Evolutionary conservation across 2,329 filamentous ascomycete genomes (phyloP).

Genomic region (Fonsecaea multimorphosa): DNA sequence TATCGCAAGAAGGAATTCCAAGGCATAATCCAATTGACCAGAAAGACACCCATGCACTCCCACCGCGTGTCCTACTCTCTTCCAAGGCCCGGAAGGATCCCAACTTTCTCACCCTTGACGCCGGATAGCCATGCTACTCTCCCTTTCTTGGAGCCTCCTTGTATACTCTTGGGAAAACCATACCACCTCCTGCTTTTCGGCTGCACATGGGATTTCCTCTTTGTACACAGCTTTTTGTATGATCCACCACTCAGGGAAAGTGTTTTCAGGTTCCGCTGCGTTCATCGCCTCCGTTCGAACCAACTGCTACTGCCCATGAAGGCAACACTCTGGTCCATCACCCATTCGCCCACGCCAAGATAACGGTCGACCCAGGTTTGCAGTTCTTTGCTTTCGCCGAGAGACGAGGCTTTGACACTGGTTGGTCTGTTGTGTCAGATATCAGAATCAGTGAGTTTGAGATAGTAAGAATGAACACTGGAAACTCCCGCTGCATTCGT

Average conservation of each 20-base stretch:
- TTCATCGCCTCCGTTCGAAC: conserved; percentile 86
- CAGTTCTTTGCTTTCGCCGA: conserved; percentile 81
- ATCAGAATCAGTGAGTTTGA: conserved; percentile 37
- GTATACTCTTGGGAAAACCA: background rate
- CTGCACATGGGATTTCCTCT: background rate
- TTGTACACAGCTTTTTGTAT: background rate
- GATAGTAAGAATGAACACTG: background rate
- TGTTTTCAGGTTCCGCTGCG: background rate
- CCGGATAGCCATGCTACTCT: background rate
- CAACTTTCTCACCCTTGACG: background rate
- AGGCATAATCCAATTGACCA: background rate
- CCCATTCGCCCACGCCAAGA: conserved; percentile 92
- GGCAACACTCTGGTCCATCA: conserved; percentile 96
- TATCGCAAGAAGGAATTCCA: background rate
- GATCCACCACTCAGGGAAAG: background rate
- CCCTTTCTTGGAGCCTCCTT: background rate
- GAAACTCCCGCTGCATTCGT: background rate
- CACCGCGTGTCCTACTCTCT: background rate
- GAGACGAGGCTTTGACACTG: conserved; percentile 86
- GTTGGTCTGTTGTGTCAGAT: conserved; percentile 42
- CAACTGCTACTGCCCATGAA: conserved; percentile 85
- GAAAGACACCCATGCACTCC: background rate
- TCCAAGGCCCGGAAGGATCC: background rate
- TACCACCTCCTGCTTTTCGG: background rate
- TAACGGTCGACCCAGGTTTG: conserved; percentile 92